A percentile compares a stretch with the other conserved stretches of the same genome.
Conservation (phyloP, 345 rosid species). For the Punica granatum region DNA sequence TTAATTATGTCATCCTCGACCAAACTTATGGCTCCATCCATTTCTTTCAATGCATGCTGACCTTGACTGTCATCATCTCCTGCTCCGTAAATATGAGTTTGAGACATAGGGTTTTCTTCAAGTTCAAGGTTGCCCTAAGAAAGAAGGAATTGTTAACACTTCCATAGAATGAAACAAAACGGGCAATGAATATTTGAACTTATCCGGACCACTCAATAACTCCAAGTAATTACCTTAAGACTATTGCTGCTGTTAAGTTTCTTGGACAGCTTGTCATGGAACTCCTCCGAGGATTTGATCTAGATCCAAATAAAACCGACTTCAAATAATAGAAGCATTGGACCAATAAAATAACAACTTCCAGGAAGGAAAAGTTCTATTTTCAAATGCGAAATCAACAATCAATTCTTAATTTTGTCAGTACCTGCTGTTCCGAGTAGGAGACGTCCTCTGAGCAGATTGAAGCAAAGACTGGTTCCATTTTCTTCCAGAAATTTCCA, state of each 20-base stretch:
- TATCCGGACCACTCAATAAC: background rate
- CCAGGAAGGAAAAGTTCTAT: background rate
- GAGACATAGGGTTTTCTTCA: constrained; percentile 21
- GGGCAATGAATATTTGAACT: background rate
- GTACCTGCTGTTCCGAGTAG: constrained; percentile 43
- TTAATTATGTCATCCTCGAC: constrained; percentile 5
- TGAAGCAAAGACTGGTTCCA: constrained; percentile 34
- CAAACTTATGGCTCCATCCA: background rate
- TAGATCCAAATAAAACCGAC: constrained; percentile 1
- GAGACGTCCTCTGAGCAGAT: constrained; percentile 25
- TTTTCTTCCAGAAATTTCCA: constrained; percentile 42
- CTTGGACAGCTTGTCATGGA: background rate
- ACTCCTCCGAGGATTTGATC: background rate
- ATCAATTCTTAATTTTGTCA: constrained; percentile 4
- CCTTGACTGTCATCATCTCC: constrained; percentile 14
- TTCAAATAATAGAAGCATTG: background rate
- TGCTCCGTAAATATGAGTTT: constrained; percentile 17
- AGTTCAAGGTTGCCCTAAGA: constrained; percentile 21
- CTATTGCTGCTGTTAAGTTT: background rate
- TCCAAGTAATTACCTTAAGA: background rate
- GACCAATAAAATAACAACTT: background rate
- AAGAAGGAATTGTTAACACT: constrained; percentile 1
- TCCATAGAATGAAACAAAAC: background rate
- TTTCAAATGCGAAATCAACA: background rate
- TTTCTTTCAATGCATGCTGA: constrained; percentile 13